Base-by-base conservation (phyloP, 768 basidiomycete species). In the Amanita exitialis region DNA sequence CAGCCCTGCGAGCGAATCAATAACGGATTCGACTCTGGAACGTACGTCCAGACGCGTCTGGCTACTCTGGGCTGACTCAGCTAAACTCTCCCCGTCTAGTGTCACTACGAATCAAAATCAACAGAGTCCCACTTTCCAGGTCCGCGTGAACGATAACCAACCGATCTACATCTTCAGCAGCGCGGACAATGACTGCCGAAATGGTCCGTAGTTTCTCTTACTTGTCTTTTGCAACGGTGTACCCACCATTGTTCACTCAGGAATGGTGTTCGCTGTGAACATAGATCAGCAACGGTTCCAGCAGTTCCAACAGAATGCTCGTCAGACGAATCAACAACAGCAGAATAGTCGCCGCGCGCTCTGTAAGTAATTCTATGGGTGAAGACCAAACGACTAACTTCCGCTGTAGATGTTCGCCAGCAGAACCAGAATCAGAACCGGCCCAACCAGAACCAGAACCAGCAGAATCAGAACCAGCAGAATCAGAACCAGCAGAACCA, bases 241-340 rank as follows among this genome's bases (percentile, higher is more conserved):
- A 10, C 15, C 42, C 16, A 51, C 18, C 7, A 28, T 34, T 5
- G 20, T 38, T 16, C 18, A 46, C 18, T 42, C 39, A 62, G 79
- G 81, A 54, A 83, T 83, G 82, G 81, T 83, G 21, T 80, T 80
- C 60, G 80, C 80, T 3, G 69, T 83, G 62, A 84, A 84, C 62
- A 63, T 45, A 61, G 16, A 38, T 21, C 37, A 38, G 16, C 38
- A 39, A 30, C 25, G 15, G 12, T 35, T 35, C 34, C 34, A 45
- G 27, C 13, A 34, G 18, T 37, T 47, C 34, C 32, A 47, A 16
- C 47, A 47, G 34, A n/a, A n/a, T 20, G 47, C 47, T 25, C 32
- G 47, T 21, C 47, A 47, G 7, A 16, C 32, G 3, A 6, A n/a
- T 20, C 34, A 37, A 8, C 18, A 37, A 18, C 10, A 37, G 18